A percentile compares a stretch with the other conserved stretches of the same genome.
phyloP scores from a whole-genome alignment of 371 early-diverging fungal genomes.

The Scutellospora calospora region DNA sequence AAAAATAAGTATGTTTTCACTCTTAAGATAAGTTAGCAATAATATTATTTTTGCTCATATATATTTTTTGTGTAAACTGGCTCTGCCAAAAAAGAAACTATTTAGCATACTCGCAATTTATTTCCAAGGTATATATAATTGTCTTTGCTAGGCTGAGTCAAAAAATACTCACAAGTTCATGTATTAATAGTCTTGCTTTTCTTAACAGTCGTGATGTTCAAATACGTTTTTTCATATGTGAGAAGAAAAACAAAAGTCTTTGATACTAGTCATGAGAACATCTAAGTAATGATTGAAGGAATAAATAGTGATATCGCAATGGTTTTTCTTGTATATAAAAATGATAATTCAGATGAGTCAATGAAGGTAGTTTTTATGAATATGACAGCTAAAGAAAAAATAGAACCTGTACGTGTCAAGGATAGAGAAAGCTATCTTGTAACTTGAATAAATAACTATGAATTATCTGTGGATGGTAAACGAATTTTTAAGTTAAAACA shows the following conservation, averaged over 20 bases:
- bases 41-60: too few relatives aligned
- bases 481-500: neutral
- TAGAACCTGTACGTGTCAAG: neutral
- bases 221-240: neutral
- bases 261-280: constrained; percentile 2
- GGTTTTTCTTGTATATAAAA: constrained; percentile 4
- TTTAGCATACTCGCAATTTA: too few relatives aligned
- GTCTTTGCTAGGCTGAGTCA: too few relatives aligned
- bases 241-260: constrained; percentile 8
- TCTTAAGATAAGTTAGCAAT: too few relatives aligned
- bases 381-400: neutral
- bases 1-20: too few relatives aligned
- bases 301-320: neutral
- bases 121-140: too few relatives aligned
- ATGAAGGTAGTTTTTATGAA: neutral
- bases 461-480: neutral
- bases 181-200: neutral
- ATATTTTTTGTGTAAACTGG: too few relatives aligned
- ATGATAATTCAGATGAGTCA: neutral
- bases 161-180: too few relatives aligned
- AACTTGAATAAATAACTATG: constrained; percentile 3
- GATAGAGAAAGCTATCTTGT: neutral
- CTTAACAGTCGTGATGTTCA: neutral
- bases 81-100: too few relatives aligned
- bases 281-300: neutral